Base-by-base conservation (phyloP, 371 early-diverging fungal genomes). In the Syncephalastrum racemosum region DNA sequence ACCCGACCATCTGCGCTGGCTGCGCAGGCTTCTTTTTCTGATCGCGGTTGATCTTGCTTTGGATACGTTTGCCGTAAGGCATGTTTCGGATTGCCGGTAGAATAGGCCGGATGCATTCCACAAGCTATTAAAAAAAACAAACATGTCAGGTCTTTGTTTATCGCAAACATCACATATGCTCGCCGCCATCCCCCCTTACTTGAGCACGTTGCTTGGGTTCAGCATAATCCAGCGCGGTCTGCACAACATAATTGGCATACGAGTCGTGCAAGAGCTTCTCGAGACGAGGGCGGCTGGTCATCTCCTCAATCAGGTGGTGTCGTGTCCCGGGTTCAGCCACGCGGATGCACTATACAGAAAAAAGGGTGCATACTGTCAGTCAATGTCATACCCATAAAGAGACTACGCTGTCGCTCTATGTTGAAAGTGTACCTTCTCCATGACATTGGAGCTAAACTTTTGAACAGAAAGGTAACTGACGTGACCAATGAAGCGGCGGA, bases 241-340 rank as follows among this genome's bases (percentile, higher is more conserved):
- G 95, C n/a, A 95, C 88, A 1, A 95, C 95, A 63, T 94, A 95
- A 62, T 95, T 95, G 41, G 90, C 95, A 63, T 85, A 95, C 4
- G 90, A 91, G 58, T 95, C 95, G 7, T 86, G 81, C 53, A 95
- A 71, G 14, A 95, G 74, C 58, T 81, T 84, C 40, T 94, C 91
- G 22, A 94, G 71, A 15, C 75, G 70, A 13, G 80, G 69, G 53
- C 73, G 68, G 72, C 85, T 82, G 47, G 89, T 67, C 77, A 95
- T 69, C 64, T 90, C 93, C 36, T 81, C 83, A 48, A 95, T 88
- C 25, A 95, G 70, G 46, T 64, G 66, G 31, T 75, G 68, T 46
- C 92, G 85, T 4, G 88, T 88, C 1, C 82, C 84, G 4, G 82
- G 75, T 54, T 88, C 83, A 4, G 94, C 87, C 16, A 92, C 84